phyloP scores from a whole-genome alignment of 768 basidiomycete species.

The Ramaria rubella region DNA sequence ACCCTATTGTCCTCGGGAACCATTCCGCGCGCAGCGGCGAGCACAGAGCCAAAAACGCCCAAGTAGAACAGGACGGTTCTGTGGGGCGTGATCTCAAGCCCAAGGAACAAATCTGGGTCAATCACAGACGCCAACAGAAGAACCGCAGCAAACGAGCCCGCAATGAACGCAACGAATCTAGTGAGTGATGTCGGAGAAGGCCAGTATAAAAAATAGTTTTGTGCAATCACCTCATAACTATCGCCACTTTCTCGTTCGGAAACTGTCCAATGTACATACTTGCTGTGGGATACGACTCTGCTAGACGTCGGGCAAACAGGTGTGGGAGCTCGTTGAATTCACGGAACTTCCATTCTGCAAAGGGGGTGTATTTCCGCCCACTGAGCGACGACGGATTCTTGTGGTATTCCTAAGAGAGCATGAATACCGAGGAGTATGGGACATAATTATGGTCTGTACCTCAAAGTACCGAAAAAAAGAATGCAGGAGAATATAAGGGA shows the following conservation, averaged over 20 bases:
- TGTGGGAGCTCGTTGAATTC: constrained; percentile 99
- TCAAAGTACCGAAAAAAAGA: constrained; percentile 99
- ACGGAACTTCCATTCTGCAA: constrained; percentile 96
- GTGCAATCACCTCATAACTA: constrained; percentile 95
- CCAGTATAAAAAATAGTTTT: constrained; percentile 21
- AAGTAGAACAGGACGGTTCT: constrained; percentile 93
- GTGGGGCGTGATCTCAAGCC: constrained; percentile 91
- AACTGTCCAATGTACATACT: constrained; percentile 98
- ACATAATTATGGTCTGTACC: constrained; percentile 38
- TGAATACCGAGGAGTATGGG: not conserved
- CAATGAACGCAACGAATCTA: constrained; percentile 93
- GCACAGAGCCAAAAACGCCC: constrained; percentile 76
- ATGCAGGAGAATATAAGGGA: constrained; percentile 93
- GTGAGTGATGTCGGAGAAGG: not conserved
- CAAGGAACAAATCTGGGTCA: constrained; percentile 88
- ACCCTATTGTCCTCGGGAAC: constrained; percentile 90
- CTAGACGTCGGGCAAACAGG: constrained; percentile 77
- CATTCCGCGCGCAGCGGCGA: constrained; percentile 91
- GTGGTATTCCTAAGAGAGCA: constrained; percentile 77
- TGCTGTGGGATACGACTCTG: constrained; percentile 83
- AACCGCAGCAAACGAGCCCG: constrained; percentile 95
- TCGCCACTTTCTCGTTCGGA: constrained; percentile 87
- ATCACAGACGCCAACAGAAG: constrained; percentile 86
- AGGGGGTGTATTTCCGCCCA: constrained; percentile 86
- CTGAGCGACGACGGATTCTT: constrained; percentile 96